Evolutionary conservation across 768 basidiomycete species (phyloP), one percentile per base, ranked within the genome.

Genomic region (Collybia mongolica): DNA sequence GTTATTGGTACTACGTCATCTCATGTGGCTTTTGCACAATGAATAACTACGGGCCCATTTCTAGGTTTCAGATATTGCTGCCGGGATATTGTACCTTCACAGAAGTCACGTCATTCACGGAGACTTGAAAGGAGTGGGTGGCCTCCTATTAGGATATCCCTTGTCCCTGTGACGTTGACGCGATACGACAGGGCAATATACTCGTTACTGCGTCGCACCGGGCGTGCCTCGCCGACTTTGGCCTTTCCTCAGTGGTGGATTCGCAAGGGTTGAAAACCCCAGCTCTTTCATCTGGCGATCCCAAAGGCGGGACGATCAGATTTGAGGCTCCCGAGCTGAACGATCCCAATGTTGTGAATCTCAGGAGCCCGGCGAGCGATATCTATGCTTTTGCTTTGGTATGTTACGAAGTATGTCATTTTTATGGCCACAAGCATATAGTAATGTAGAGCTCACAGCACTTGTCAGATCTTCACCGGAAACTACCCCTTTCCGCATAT

Each of bases 181-280:
- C 36, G 26, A 38, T 17, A 20, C 41, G 32, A 6, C 5, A 43
- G 41, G 9, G 41, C 12, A 80, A 81, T 49, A 74, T 81, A 40
- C 67, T 81, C 18, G 66, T 81, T 15, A 73, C 72, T 5, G 62
- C 56, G 4, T 53, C 64, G 11, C 67, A 67, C 12, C 62, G 64
- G 20, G 80, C 79, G 9, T 77, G 76, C 47, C 64, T 81, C 3
- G 72, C 78, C 22, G 79, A 81, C 56, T 80, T 81, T 46, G 79
- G 79, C 14, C 62, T 80, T 6, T 66, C 71, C 0, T 64, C 60
- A 2, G 55, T 68, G 9, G 55, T 48, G 6, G 59, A 66, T 11
- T 44, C 55, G 1, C 48, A 54, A 29, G 55, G 60, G 2, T 41
- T 62, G 15, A 56, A 48, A 44, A 56, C 55, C 32, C 54, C 46